Base-by-base conservation (phyloP, 495 filamentous ascomycete species). In the Lindgomyces ingoldianus region DNA sequence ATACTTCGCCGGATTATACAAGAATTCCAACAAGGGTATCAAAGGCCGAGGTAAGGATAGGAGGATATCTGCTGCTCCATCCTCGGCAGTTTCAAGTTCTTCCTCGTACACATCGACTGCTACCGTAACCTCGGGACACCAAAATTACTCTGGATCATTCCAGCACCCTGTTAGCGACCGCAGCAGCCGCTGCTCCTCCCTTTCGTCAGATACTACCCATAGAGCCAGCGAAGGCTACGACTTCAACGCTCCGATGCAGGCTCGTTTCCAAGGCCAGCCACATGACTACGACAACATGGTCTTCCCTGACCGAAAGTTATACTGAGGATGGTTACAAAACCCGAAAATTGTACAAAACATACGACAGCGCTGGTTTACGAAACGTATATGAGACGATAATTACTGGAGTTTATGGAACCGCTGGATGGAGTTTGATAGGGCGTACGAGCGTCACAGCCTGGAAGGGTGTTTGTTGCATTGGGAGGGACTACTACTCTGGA, bases 1-100 rank as follows among this genome's bases (percentile, higher is more conserved):
- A 70, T 96, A 96, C 73, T 95, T 98, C 65, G 84, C 87, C 2
- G 81, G 86, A 1, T 79, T 94, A 33, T 97, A 96, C 82, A 96
- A 95, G 78, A 95, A 97, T 73, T 89, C 89, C 69, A 93, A 92
- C 74, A 96, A 95, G 70, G 93, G 91, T 2, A 96, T 93, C 76
- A 96, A 92, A 75, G 93, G 93, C 6, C 87, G 93, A 12, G 93
- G 93, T 19, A 93, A 93, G 74, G 87, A 94, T 73, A 83, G 91
- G 25, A 65, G 62, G 30, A 73, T 70, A 36, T 62, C 70, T 18
- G 53, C 69, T 12, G 46, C 44, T 4, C 54, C 64, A 3, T 57
- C 58, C 30, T 56, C 62, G 14, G 52, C 67, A 8, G 51, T 51
- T 16, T 69, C 70, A 6, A 58, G 41, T 26, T 57, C 54, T 16